Percentiles rank a stretch among this genome's conserved stretches.
Evolutionary conservation across 208 protist genomes (phyloP).

Genomic region (Crithidia brevicula): DNA sequence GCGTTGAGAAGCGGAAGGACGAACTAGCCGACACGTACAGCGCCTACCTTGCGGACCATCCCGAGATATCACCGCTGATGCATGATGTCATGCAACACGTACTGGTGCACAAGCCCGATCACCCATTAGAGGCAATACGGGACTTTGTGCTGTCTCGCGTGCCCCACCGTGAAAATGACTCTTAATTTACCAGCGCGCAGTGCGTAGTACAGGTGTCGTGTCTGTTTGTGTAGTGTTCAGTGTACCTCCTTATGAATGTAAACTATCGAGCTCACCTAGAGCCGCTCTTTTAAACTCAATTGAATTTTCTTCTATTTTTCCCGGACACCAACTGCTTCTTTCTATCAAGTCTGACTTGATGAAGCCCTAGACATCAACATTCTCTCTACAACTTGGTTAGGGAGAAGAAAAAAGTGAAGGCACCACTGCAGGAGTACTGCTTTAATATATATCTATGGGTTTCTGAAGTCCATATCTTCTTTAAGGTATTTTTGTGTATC

Average conservation of each 20-base stretch:
- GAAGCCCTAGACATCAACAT: too few species aligned
- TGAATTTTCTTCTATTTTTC: not conserved
- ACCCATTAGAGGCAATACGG: conserved; percentile 64
- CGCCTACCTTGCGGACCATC: conserved; percentile 59
- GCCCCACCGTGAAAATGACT: too few species aligned
- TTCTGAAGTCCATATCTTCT: too few species aligned
- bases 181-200: conserved; percentile 2
- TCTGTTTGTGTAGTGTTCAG: not conserved
- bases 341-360: not conserved
- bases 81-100: conserved; percentile 76
- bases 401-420: too few species aligned
- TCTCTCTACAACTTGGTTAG: too few species aligned
- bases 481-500: too few species aligned
- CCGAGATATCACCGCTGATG: conserved; percentile 62
- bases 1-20: conserved; percentile 67
- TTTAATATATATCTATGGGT: too few species aligned
- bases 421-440: too few species aligned
- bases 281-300: not conserved
- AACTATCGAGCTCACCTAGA: not conserved
- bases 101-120: conserved; percentile 63
- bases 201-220: not conserved
- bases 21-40: conserved; percentile 41
- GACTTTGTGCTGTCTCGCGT: conserved; percentile 56
- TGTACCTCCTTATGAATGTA: not conserved
- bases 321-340: not conserved